Base-by-base conservation (phyloP, 2,329 filamentous ascomycete species). In the Pleoardoris graminearum region DNA sequence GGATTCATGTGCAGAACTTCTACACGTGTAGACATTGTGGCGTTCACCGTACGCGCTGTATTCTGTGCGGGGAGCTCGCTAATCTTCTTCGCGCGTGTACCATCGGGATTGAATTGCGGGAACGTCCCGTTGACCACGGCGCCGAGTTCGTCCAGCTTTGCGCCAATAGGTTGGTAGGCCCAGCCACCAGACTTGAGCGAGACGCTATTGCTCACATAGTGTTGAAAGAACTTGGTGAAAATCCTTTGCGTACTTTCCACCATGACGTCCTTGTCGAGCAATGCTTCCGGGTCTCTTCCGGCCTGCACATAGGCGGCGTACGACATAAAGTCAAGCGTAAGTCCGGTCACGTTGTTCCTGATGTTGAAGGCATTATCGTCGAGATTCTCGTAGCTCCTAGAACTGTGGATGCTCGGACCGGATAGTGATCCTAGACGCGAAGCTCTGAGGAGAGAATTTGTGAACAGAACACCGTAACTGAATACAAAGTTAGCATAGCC, bases 221-320 rank as follows among this genome's bases (percentile, higher is more conserved):
- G 68, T 29, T 72, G 67, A 46, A 71, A 71, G 51, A 70, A 70
- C 0, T 63, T 67, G 1, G 61, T 50, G 53, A 65, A 70, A 2
- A 62, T 63, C 2, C 55, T 57, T 17, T 69, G 39, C 0, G 66
- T 55, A 1, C 61, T 50, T 0, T 32, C 12, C 11, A 56, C 8
- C n/a, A 62, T 58, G 1, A 10, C 51, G 1, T 47, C 32, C 11
- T 23, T 3, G 12, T 72, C 45, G 1, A 67, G 53, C 0, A 71
- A 50, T 0, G 63, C 57, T 8, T 19, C 14, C 2, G 63, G 54
- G 19, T 71, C 53, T 35, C 58, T 60, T 1, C 45, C 37, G 1
- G 56, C 65, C 50, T 60, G 57, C 1, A 51, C 39, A 48, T 65
- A 69, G 54, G 65, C 65, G 2, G 64, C 33, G 19, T 68, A 68